Base-by-base conservation (phyloP, 176 grass and related monocot species). In the Carex pumila region DNA sequence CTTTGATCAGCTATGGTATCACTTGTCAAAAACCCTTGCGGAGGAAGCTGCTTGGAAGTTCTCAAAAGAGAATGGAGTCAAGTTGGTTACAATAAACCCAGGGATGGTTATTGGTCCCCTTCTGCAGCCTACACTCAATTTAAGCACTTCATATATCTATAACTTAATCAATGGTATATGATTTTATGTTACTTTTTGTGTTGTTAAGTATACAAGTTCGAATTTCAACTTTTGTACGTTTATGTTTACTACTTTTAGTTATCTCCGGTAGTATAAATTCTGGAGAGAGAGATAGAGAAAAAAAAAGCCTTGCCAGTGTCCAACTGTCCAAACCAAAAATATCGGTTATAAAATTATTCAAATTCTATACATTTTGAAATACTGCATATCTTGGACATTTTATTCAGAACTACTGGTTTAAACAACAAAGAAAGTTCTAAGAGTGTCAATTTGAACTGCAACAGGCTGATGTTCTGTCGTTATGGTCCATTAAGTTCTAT, bases 11-110 rank as follows among this genome's bases (percentile, higher is more conserved):
- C 22, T 49, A 67, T 83, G 86, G 86, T 87, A 87, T 29, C 25
- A 39, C 29, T 62, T 83, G 36, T 87, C 86, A 3, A 87, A 87
- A 62, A 77, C 84, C 47, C 57, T 80, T 31, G 45, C 60, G 41
- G 84, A 86, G 61, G 43, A 79, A 37, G 60, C 84, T 86, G 84
- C 84, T 58, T 86, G 72, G 72, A 68, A 86, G 41, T 66, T 86
- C 67, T 45, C 84, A 15, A 68, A 79, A 77, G 84, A 86, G 12
- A 86, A 86, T 79, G 57, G 25, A 17, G 53, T 86, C 0, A 43
- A 79, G 6, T 34, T 86, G 36, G 12, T 80, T 53, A 69, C 32
- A 3, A 86, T 86, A 32, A 86, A 80, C 60, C 84, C 84, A 17
- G 73, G 31, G 56, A 86, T 79, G 84, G 73, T 86, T 64, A 69